Conservation (phyloP, 306 rosid genomes). For the Spatholobus suberectus region DNA sequence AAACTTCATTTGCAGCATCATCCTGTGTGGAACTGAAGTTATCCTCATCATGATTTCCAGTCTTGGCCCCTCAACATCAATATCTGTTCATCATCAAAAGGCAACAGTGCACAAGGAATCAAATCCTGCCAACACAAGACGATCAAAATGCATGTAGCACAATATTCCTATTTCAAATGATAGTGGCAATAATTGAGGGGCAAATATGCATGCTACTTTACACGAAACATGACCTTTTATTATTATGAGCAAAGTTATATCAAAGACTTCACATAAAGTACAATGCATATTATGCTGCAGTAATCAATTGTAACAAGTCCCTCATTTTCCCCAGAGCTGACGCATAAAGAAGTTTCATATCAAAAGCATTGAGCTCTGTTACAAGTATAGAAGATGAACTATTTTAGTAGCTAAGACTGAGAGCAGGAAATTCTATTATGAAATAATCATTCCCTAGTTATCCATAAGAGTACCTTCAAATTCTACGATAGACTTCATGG, state of each 20-base stretch:
- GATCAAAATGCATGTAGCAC: conserved; percentile 34
- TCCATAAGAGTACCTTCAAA: neutral
- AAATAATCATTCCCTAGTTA: conserved; percentile 9
- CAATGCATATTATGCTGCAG: conserved; percentile 20
- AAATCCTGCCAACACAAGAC: conserved; percentile 67
- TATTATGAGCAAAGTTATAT: neutral
- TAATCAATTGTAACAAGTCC: neutral
- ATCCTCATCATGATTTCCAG: conserved; percentile 71
- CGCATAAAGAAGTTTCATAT: neutral
- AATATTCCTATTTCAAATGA: conserved; percentile 33
- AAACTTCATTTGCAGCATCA: no score
- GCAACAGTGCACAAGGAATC: conserved; percentile 93
- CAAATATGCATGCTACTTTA: no score
- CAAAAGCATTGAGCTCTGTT: neutral
- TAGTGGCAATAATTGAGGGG: conserved; percentile 17
- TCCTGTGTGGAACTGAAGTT: no score
- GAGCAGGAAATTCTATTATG: conserved; percentile 6
- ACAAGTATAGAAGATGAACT: neutral
- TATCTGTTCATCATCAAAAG: conserved; percentile 88
- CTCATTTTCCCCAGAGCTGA: neutral
- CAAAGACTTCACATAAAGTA: conserved; percentile 2
- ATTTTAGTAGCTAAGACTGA: neutral
- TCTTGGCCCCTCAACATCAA: conserved; percentile 86
- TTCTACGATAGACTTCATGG: conserved; percentile 4
- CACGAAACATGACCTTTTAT: conserved; percentile 7